Conservation (phyloP, 176 grass and related monocot species). For the Saccharum spontaneum region DNA sequence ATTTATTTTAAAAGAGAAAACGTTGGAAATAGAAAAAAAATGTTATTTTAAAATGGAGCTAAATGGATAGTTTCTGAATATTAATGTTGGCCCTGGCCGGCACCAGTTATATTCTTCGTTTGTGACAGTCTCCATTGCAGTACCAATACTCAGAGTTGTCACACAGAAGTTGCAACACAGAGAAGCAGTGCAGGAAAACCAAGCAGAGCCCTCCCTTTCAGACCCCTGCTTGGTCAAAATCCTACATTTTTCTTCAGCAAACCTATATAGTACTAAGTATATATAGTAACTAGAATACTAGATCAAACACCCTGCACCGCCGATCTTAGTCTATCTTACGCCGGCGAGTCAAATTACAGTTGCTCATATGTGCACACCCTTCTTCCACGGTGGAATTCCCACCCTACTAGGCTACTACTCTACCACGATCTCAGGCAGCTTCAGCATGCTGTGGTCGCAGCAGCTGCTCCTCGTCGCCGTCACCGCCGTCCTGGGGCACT, state of each 20-base stretch:
- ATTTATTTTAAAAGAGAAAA: background rate
- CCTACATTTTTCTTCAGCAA: constrained; percentile 21
- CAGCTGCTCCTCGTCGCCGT: constrained; percentile 32
- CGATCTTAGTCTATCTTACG: background rate
- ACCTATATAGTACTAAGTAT: background rate
- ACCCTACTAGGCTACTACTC: constrained; percentile 45
- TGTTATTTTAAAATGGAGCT: background rate
- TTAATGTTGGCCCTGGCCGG: background rate
- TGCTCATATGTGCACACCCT: background rate
- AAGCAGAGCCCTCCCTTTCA: constrained; percentile 1
- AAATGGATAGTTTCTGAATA: background rate
- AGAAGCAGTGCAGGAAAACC: background rate
- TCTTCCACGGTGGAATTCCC: background rate
- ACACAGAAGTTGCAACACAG: constrained; percentile 18
- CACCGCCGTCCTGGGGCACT: constrained; percentile 24
- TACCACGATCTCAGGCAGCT: constrained; percentile 72
- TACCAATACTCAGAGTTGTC: background rate
- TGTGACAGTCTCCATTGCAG: background rate
- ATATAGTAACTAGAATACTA: background rate
- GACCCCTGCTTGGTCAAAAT: constrained; percentile 30
- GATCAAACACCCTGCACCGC: background rate
- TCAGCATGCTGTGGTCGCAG: constrained; percentile 58
- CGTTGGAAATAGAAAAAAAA: background rate
- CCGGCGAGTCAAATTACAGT: constrained; percentile 4
- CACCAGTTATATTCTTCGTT: background rate